Percentiles rank a stretch among this genome's conserved stretches.
phyloP scores from a whole-genome alignment of 2,329 filamentous ascomycete genomes.

The Colletotrichum aenigma region DNA sequence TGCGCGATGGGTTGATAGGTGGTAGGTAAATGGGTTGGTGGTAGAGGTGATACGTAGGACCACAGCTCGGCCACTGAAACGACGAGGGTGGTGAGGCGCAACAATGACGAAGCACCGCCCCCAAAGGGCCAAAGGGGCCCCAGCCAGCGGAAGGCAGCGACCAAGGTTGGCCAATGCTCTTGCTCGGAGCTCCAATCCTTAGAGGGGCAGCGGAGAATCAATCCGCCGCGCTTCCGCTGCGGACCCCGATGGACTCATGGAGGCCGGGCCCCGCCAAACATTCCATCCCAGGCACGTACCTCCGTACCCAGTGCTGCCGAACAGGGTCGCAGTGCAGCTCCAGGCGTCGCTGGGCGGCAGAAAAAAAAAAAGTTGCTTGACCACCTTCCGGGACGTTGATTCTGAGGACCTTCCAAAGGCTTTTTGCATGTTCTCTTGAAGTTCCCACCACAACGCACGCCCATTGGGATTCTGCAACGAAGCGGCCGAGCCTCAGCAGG shows the following conservation, averaged over 20 bases:
- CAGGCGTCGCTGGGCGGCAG: slow-evolving; percentile 5
- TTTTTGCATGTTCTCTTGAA: neutral
- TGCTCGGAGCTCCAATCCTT: neutral
- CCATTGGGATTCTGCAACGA: neutral
- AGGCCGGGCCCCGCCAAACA: slow-evolving; percentile 23
- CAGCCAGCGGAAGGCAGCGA: neutral
- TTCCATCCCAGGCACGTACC: neutral
- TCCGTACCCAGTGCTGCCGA: neutral
- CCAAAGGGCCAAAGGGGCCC: neutral
- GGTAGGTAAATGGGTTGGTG: neutral
- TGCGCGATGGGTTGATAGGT: slow-evolving; percentile 8
- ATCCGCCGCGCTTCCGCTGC: slow-evolving; percentile 9
- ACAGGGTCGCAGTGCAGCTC: slow-evolving; percentile 2
- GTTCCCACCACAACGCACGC: neutral
- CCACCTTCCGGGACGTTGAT: slow-evolving; percentile 3
- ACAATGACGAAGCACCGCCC: slow-evolving; percentile 29
- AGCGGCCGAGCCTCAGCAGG: neutral
- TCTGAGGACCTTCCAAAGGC: neutral
- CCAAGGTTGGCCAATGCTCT: slow-evolving; percentile 19
- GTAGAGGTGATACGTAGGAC: slow-evolving; percentile 9
- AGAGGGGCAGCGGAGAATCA: slow-evolving; percentile 5
- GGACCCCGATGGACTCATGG: neutral
- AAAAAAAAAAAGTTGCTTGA: slow-evolving; percentile 22
- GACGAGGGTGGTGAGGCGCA: slow-evolving; percentile 24
- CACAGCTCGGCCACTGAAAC: slow-evolving; percentile 18